Percentiles rank a stretch among this genome's conserved stretches.
These are phyloP conservation scores for Anisodus tanguticus DNA, from an alignment of 257 asterid genomes.

Conservation along the genomic window DNA sequence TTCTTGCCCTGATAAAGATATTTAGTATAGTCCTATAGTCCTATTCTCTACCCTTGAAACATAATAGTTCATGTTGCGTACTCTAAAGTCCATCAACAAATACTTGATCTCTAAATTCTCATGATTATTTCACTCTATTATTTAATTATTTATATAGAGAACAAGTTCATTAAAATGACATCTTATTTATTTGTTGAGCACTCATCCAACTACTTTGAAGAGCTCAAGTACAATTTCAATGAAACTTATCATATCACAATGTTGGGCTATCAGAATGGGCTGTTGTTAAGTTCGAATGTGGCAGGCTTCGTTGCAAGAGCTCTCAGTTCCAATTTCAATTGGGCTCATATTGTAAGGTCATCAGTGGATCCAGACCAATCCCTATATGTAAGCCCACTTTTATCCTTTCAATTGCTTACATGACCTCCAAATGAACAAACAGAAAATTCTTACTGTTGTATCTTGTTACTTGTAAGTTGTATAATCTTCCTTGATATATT, in stretches of 20 bases:
- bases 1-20: too few relatives aligned
- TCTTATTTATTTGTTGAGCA: not conserved
- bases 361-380: not conserved
- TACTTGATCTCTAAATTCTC: too few relatives aligned
- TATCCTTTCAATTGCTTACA: not conserved
- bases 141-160: too few relatives aligned
- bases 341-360: not conserved
- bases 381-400: not conserved
- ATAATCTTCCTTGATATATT: not conserved
- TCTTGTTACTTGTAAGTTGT: too few relatives aligned
- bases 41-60: too few relatives aligned
- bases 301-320: not conserved
- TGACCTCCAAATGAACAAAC: not conserved
- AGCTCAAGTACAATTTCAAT: not conserved
- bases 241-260: not conserved
- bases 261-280: not conserved
- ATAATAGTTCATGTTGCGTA: too few relatives aligned
- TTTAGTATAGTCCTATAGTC: too few relatives aligned
- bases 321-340: not conserved
- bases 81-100: too few relatives aligned
- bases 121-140: too few relatives aligned
- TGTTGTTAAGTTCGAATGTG: not conserved
- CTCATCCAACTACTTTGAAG: not conserved
- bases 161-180: too few relatives aligned
- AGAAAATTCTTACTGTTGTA: not conserved